These are phyloP conservation scores for Tetrahymena elliotti DNA, from an alignment of 73 alveolate species.

Conservation along the genomic window DNA sequence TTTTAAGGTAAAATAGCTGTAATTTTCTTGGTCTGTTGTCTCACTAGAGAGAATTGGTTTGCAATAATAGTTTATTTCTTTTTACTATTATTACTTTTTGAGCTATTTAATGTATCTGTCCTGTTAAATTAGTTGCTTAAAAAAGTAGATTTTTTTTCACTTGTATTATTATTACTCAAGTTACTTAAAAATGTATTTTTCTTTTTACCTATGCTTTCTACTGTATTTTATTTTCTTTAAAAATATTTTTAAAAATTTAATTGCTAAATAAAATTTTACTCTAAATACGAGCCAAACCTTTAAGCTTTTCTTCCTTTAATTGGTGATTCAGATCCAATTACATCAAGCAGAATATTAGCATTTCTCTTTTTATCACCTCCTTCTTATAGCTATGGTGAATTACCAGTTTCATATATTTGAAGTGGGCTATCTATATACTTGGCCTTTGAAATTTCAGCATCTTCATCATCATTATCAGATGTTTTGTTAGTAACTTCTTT, in stretches of 20 bases:
- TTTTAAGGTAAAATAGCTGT: neutral
- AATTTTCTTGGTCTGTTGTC: neutral
- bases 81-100: neutral
- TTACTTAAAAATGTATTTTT: neutral
- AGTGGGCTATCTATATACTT: neutral
- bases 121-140: neutral
- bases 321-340: neutral
- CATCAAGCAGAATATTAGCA: neutral
- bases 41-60: neutral
- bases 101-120: neutral
- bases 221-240: neutral
- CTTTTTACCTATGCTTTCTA: neutral
- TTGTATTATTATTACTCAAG: neutral
- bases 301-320: neutral
- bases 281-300: neutral
- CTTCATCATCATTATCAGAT: neutral
- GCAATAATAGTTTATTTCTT: neutral
- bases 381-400: neutral
- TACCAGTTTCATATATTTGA: neutral
- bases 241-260: neutral
- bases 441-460: neutral
- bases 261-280: neutral
- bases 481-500: neutral
- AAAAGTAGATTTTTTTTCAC: neutral
- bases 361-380: neutral